Evolutionary conservation across 768 basidiomycete species (phyloP).

Genomic region (Xerocomellus chrysenteron): DNA sequence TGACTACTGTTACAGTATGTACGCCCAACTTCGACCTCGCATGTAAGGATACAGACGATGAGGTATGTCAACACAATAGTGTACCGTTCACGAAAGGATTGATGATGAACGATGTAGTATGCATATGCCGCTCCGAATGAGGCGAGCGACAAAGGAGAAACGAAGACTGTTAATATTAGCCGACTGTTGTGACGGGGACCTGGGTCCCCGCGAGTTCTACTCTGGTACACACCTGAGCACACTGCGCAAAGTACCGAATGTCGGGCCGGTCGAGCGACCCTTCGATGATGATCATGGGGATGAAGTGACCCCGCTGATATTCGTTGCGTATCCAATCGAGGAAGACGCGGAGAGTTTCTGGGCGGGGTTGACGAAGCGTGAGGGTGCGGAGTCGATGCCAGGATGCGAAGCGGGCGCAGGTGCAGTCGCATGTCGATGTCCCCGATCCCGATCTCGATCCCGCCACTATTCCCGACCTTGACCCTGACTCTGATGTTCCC

Average conservation of each 20-base stretch:
- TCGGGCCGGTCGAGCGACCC: slow-evolving; percentile 16
- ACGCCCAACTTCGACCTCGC: not conserved
- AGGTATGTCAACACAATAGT: not conserved
- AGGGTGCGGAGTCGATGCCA: slow-evolving; percentile 23
- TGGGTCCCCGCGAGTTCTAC: slow-evolving; percentile 16
- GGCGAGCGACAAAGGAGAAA: not conserved
- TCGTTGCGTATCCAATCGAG: slow-evolving; percentile 24
- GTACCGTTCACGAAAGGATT: not conserved
- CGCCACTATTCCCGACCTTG: not conserved
- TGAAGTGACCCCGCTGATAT: slow-evolving; percentile 3
- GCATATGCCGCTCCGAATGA: not conserved
- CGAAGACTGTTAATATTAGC: not conserved
- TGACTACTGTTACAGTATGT: slow-evolving; percentile 6
- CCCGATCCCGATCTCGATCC: not conserved
- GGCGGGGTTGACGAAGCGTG: slow-evolving; percentile 23
- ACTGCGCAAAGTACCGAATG: slow-evolving; percentile 14
- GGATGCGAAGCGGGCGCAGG: slow-evolving; percentile 4
- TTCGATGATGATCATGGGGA: slow-evolving; percentile 21
- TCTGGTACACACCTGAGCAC: slow-evolving; percentile 7
- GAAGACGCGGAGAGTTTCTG: slow-evolving; percentile 18
- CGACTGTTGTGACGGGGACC: not conserved
- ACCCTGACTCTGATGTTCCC: not conserved
- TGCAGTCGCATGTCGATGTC: not conserved
- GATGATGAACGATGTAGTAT: not conserved
- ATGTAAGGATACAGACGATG: slow-evolving; percentile 6